These are phyloP conservation scores for Dactylonectria macrodidyma DNA, from an alignment of 2,329 filamentous ascomycete genomes.

Conservation along the genomic window DNA sequence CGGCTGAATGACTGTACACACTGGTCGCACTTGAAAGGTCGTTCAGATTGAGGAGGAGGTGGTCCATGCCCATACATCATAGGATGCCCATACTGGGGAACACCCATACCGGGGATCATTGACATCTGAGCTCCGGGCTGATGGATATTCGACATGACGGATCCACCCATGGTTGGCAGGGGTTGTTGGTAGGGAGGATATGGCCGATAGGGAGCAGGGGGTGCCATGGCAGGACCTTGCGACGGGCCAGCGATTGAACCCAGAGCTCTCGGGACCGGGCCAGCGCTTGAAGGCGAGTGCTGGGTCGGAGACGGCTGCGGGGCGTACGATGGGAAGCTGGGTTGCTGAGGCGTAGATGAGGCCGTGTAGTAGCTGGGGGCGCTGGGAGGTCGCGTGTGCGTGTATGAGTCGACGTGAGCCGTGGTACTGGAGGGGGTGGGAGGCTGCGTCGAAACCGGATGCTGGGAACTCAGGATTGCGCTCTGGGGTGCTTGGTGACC, in stretches of 20 bases:
- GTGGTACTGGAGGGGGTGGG: constrained; percentile 66
- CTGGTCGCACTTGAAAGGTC: constrained; percentile 94
- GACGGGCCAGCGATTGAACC: constrained; percentile 49
- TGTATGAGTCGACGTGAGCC: constrained; percentile 72
- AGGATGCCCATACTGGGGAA: constrained; percentile 69
- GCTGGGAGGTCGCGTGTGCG: constrained; percentile 65
- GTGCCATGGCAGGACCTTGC: constrained; percentile 54
- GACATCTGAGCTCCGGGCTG: constrained; percentile 81
- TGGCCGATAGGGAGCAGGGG: constrained; percentile 67
- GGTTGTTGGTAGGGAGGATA: constrained; percentile 63
- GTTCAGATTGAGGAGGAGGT: constrained; percentile 73
- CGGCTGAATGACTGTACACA: constrained; percentile 96
- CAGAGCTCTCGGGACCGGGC: constrained; percentile 57
- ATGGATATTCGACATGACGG: constrained; percentile 84
- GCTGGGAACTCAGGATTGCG: constrained; percentile 48
- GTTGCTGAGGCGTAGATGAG: constrained; percentile 63
- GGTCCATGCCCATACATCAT: constrained; percentile 74
- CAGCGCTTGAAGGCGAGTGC: constrained; percentile 62
- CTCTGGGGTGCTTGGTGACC: constrained; percentile 48
- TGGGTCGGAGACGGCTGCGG: constrained; percentile 56
- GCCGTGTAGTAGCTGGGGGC: constrained; percentile 74
- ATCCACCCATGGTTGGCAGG: constrained; percentile 74
- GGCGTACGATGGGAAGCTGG: constrained; percentile 61
- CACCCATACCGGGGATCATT: constrained; percentile 74
- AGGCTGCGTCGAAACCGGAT: constrained; percentile 57